phyloP scores from a whole-genome alignment of 208 protist genomes.

The Balamuthia mandrillaris region DNA sequence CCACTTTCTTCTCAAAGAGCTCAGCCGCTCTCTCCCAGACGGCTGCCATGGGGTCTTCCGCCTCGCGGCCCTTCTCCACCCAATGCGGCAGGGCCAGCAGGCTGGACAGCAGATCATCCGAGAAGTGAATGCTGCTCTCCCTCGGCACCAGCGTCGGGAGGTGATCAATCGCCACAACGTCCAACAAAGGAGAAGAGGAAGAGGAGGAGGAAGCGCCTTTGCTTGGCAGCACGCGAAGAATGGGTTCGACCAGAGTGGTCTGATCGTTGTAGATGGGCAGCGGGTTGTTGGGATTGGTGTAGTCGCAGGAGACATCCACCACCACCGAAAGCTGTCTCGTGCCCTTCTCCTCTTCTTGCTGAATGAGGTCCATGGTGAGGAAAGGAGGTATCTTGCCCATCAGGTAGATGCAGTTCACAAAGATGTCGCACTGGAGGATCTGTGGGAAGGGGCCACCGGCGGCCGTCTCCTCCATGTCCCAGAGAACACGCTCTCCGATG shows the following conservation, averaged over 20 bases:
- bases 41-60: neutral
- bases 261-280: conserved; percentile 60
- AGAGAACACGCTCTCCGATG: conserved; percentile 43
- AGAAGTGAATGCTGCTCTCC: conserved; percentile 62
- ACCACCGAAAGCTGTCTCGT: conserved; percentile 43
- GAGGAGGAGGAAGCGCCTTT: neutral
- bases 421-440: conserved; percentile 56
- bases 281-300: conserved; percentile 70
- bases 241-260: conserved; percentile 64
- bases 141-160: conserved; percentile 67
- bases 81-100: conserved; percentile 56
- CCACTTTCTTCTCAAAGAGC: conserved; percentile 43
- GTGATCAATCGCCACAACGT: conserved; percentile 73
- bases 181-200: neutral
- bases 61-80: neutral
- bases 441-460: conserved; percentile 66
- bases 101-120: conserved; percentile 41
- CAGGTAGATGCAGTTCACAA: conserved; percentile 79
- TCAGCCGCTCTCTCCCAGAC: conserved; percentile 45
- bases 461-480: conserved; percentile 73
- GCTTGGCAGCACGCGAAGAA: conserved; percentile 2
- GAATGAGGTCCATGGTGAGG: conserved; percentile 54
- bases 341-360: neutral
- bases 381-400: conserved; percentile 61
- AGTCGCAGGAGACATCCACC: conserved; percentile 71